phyloP scores from a whole-genome alignment of 2,329 filamentous ascomycete species.

The Coniochaeta ligniaria region DNA sequence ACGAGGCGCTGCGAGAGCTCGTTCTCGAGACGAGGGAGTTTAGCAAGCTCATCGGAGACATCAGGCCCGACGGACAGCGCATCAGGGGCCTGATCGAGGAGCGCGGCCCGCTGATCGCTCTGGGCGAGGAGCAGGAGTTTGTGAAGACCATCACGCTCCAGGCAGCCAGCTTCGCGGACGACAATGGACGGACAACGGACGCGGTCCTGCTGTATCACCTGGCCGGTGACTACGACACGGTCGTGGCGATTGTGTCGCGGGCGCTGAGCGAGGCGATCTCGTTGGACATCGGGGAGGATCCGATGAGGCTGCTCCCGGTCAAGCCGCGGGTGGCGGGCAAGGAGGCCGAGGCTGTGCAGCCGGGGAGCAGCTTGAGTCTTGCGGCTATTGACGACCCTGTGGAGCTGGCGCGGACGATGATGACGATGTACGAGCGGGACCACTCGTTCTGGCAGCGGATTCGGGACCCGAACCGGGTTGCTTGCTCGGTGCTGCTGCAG shows the following conservation, averaged over 20 bases:
- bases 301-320: slow-evolving; percentile 70
- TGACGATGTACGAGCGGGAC: slow-evolving; percentile 55
- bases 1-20: slow-evolving; percentile 87
- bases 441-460: slow-evolving; percentile 54
- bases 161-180: slow-evolving; percentile 86
- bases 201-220: slow-evolving; percentile 92
- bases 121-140: slow-evolving; percentile 72
- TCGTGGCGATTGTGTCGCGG: slow-evolving; percentile 84
- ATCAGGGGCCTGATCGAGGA: slow-evolving; percentile 84
- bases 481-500: slow-evolving; percentile 49
- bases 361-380: slow-evolving; percentile 52
- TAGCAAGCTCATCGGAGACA: slow-evolving; percentile 86
- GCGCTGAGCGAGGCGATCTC: slow-evolving; percentile 85
- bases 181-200: slow-evolving; percentile 88
- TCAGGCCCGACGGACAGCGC: slow-evolving; percentile 75
- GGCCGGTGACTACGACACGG: slow-evolving; percentile 89
- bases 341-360: slow-evolving; percentile 21
- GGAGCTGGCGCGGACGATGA: slow-evolving; percentile 53
- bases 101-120: slow-evolving; percentile 71
- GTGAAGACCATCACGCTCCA: slow-evolving; percentile 88
- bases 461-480: slow-evolving; percentile 47
- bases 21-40: slow-evolving; percentile 97
- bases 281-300: slow-evolving; percentile 75
- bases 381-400: slow-evolving; percentile 54
- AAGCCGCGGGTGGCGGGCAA: slow-evolving; percentile 56